Conservation (phyloP, 2,329 filamentous ascomycete genomes). For the Exophiala mesophila region DNA sequence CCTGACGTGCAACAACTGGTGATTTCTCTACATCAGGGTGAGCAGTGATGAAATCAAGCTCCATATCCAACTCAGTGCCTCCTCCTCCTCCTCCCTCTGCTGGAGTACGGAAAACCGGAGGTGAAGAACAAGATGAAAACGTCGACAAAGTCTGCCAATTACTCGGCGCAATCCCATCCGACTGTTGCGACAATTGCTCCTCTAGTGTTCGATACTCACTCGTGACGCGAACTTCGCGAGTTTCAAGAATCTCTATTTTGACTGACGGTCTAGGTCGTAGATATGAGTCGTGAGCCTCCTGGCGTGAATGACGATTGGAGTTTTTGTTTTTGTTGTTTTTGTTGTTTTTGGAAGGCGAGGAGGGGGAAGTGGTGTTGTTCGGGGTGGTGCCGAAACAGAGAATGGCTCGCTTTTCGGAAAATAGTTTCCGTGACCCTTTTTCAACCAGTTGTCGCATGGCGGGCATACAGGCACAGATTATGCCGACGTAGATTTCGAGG, state of each 20-base stretch:
- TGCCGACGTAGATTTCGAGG: not conserved
- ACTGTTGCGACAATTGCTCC: not conserved
- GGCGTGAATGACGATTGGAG: too few species aligned
- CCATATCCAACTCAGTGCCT: too few species aligned
- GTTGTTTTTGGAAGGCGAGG: too few species aligned
- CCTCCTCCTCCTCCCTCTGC: too few species aligned
- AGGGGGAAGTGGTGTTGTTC: too few species aligned
- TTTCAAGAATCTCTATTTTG: not conserved
- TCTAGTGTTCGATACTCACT: not conserved
- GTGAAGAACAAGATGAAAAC: not conserved
- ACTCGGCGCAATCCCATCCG: too few species aligned
- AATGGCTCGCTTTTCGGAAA: not conserved
- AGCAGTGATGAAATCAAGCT: not conserved
- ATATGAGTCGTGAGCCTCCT: not conserved
- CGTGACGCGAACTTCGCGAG: not conserved
- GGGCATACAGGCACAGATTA: not conserved
- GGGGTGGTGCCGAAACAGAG: not conserved
- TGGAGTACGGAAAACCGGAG: too few species aligned
- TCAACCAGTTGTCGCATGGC: not conserved
- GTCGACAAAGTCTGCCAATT: not conserved
- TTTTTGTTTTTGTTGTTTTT: too few species aligned
- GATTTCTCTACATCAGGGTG: not conserved
- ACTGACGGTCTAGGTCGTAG: not conserved
- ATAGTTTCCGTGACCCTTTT: not conserved
- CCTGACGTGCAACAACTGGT: not conserved